A percentile compares a stretch with the other conserved stretches of the same genome.
These are phyloP conservation scores for Hirsutella thompsonii DNA, from an alignment of 2,329 filamentous ascomycete species.

Conservation along the genomic window DNA sequence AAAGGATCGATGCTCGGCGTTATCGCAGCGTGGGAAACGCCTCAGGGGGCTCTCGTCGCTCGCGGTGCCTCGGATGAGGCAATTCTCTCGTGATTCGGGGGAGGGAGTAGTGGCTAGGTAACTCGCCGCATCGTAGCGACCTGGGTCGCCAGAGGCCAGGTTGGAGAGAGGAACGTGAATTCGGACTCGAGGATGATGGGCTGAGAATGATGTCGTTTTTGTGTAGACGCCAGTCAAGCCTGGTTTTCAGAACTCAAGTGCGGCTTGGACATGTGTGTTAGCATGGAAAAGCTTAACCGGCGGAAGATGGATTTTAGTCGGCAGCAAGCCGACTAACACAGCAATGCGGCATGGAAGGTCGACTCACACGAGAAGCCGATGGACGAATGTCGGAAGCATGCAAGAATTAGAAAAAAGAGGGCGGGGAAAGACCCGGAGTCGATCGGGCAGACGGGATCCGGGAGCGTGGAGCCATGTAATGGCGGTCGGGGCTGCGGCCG, in stretches of 20 bases:
- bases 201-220: background rate
- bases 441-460: slow-evolving; percentile 3
- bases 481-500: slow-evolving; percentile 6
- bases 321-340: slow-evolving; percentile 5
- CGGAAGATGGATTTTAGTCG: background rate
- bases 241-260: background rate
- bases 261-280: background rate
- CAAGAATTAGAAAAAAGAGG: background rate
- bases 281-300: slow-evolving; percentile 1
- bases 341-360: background rate
- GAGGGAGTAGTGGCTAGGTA: slow-evolving; percentile 6
- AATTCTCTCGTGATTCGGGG: background rate
- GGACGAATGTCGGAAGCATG: background rate
- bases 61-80: no score
- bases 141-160: background rate
- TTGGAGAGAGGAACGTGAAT: background rate
- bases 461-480: slow-evolving; percentile 4
- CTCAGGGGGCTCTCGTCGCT: background rate
- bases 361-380: background rate
- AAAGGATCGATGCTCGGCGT: background rate
- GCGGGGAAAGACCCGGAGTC: background rate
- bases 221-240: background rate
- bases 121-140: slow-evolving; percentile 11
- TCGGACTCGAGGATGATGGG: background rate
- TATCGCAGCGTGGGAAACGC: background rate